phyloP scores from a whole-genome alignment of 306 rosid species.

The Quercus cerris region DNA sequence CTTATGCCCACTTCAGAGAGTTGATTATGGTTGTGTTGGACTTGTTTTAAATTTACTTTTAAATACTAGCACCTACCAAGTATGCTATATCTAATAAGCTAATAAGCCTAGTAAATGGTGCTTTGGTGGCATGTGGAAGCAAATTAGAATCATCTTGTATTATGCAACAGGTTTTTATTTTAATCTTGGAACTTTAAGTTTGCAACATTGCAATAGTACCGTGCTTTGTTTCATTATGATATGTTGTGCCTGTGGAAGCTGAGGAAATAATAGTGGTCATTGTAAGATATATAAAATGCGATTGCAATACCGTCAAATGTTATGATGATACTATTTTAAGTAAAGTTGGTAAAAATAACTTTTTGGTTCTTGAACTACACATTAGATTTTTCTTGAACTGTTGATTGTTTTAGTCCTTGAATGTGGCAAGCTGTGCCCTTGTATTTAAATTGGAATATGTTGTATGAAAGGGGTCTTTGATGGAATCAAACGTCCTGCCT shows the following conservation, averaged over 20 bases:
- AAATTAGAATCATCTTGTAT: neutral
- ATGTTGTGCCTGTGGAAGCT: neutral
- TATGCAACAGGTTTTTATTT: neutral
- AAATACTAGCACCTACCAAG: neutral
- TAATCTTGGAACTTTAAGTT: neutral
- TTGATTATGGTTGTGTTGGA: neutral
- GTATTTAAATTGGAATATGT: too few relatives aligned
- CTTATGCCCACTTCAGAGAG: constrained; percentile 4
- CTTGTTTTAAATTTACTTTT: neutral
- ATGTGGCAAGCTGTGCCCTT: too few relatives aligned
- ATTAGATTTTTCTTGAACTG: too few relatives aligned
- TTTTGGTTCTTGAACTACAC: too few relatives aligned
- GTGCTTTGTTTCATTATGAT: neutral
- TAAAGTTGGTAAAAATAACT: too few relatives aligned
- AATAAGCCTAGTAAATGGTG: neutral
- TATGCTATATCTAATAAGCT: neutral
- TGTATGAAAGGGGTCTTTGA: too few relatives aligned
- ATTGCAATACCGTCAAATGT: too few relatives aligned
- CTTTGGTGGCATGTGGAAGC: neutral
- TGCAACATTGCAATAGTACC: neutral
- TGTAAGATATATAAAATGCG: neutral
- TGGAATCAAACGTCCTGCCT: too few relatives aligned
- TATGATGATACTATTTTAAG: too few relatives aligned
- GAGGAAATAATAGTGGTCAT: neutral
- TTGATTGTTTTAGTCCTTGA: too few relatives aligned